A percentile compares a stretch with the other conserved stretches of the same genome.
These are phyloP conservation scores for Colletotrichum magnum DNA, from an alignment of 2,329 filamentous ascomycete species.

Conservation along the genomic window DNA sequence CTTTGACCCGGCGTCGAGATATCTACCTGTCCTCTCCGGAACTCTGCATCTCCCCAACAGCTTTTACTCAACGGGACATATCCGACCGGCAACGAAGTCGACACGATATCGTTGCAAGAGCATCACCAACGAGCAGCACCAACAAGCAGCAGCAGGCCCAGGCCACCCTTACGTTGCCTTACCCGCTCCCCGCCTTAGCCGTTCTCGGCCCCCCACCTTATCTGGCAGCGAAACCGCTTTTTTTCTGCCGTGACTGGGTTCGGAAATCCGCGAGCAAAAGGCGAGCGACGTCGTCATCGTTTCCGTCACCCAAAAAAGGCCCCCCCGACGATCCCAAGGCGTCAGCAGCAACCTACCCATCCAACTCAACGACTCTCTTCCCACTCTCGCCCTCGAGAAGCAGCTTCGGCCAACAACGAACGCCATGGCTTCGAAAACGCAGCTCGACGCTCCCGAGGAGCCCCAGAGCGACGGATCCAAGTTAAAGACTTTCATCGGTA, in stretches of 20 bases:
- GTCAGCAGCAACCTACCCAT: background rate
- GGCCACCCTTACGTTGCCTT: background rate
- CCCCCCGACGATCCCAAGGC: background rate
- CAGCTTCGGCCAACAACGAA: constrained; percentile 13
- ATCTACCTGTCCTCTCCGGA: background rate
- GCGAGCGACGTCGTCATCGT: constrained; percentile 34
- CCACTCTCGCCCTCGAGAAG: background rate
- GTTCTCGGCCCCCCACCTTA: constrained; percentile 41
- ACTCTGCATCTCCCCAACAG: too few relatives aligned
- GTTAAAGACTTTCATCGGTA: constrained; percentile 88
- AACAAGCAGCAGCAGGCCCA: background rate
- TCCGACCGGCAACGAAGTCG: too few relatives aligned
- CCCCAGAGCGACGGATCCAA: constrained; percentile 85
- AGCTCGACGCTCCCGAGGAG: constrained; percentile 58
- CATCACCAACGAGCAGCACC: too few relatives aligned
- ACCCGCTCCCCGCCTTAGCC: constrained; percentile 27
- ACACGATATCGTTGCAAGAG: too few relatives aligned
- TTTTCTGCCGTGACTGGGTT: constrained; percentile 24
- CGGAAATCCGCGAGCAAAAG: constrained; percentile 10
- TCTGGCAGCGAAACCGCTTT: constrained; percentile 35
- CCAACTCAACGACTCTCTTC: background rate
- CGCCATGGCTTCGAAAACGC: constrained; percentile 55
- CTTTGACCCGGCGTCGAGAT: constrained; percentile 28
- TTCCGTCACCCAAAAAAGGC: background rate
- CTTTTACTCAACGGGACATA: too few relatives aligned